phyloP scores from a whole-genome alignment of 2,329 filamentous ascomycete species.

The Teratosphaeria destructans region DNA sequence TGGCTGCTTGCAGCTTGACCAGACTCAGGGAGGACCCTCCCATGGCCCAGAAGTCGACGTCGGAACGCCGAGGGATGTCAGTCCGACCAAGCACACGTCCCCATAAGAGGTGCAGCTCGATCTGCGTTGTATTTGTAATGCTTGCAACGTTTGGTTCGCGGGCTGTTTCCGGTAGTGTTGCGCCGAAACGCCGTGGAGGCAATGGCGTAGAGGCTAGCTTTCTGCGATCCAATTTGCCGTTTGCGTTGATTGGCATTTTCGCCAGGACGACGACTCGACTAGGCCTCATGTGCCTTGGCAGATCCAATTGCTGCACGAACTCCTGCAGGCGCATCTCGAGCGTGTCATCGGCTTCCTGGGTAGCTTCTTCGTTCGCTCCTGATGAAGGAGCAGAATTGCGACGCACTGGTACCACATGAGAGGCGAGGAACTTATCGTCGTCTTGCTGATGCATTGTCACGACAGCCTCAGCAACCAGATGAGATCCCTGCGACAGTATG shows the following conservation, averaged over 20 bases:
- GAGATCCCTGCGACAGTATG: background rate
- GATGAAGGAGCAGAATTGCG: background rate
- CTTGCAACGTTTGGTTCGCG: background rate
- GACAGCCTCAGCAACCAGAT: background rate
- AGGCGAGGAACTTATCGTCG: background rate
- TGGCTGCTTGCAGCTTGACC: background rate
- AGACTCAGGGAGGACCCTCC: background rate
- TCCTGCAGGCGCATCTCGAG: background rate
- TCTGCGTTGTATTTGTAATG: background rate
- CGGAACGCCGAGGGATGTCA: background rate
- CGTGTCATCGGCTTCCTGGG: background rate
- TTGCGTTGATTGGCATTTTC: background rate
- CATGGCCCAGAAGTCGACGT: background rate
- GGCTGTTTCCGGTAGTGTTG: no score
- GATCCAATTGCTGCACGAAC: background rate
- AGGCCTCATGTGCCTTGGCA: background rate
- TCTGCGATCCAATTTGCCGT: background rate
- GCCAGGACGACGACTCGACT: background rate
- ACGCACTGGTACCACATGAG: background rate
- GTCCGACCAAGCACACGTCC: background rate
- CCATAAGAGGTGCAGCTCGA: background rate
- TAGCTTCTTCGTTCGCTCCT: background rate
- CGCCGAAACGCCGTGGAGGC: background rate
- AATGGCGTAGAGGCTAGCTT: background rate
- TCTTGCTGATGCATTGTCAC: background rate